Evolutionary conservation across 352 stramenopile genomes (phyloP), one percentile per base, ranked within the genome.

Genomic region (Globisporangium paroecandrum): DNA sequence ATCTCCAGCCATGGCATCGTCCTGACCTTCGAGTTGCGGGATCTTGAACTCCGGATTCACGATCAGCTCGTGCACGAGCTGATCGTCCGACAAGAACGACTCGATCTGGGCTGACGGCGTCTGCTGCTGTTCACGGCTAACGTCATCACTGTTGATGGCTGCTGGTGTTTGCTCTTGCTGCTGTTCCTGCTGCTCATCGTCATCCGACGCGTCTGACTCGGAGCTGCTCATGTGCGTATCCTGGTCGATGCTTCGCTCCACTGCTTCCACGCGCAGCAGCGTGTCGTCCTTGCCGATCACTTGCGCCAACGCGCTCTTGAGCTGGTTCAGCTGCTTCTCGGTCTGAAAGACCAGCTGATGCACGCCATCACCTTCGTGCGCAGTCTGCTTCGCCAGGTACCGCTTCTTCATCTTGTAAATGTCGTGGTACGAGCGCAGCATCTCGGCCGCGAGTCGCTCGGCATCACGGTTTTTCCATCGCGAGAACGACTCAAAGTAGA

Each of bases 11-110:
- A 46, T 60, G 9, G 46, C 3, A 70, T 43, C 27, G 56, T 72
- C 47, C 27, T 68, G 51, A 4, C 32, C 54, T 10, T 36, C 25
- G 27, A 36, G 27, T 8, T 10, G 63, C 24, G 71, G 66, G 1
- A 92, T 65, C 27, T 82, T 74, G 49, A 89, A 91, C 25, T 75
- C 63, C 0, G 85, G 85, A 65, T 94, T 89, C 62, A 92, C 49
- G 67, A 91, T 90, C 29, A 94, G 62, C 27, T 94, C 83, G 36
- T 94, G 85, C 12, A 91, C 81, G 0, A 94, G 64, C 46, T 77
- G 77, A 36, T 83, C 72, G 49, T 94, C 83, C 0, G 72, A 72
- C n/a, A 93, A 64, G 12, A 93, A 72, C 27, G 76, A 62, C 53
- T 76, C 65, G 22, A 86, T 74, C 29, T 87, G 76, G 1, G 63